Conservation (phyloP, 768 basidiomycete genomes). For the Boletales sp. region DNA sequence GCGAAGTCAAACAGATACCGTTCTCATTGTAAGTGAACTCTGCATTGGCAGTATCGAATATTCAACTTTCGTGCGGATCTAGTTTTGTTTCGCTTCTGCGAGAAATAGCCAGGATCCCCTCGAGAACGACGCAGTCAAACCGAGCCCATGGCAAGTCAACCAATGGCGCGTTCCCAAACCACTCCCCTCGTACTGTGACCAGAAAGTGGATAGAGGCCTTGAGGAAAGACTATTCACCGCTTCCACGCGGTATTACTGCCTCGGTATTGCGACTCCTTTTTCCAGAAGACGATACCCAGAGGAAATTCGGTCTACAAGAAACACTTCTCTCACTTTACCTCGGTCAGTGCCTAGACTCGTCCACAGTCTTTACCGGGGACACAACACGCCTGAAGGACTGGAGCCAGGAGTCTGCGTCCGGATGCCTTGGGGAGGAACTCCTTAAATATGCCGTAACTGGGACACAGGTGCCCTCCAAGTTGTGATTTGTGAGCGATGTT, state of each 20-base stretch:
- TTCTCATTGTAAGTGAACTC: conserved; percentile 42
- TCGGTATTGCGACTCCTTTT: conserved; percentile 76
- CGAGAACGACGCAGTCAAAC: conserved; percentile 15
- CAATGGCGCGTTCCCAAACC: not conserved
- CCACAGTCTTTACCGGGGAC: conserved; percentile 22
- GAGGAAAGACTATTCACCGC: conserved; percentile 39
- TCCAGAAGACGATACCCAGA: conserved; percentile 69
- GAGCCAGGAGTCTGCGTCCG: conserved; percentile 43
- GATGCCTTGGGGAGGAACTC: conserved; percentile 73
- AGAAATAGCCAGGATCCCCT: conserved; percentile 37
- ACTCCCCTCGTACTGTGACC: conserved; percentile 41
- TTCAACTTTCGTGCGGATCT: not conserved
- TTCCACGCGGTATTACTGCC: conserved; percentile 52
- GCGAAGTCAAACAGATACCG: conserved; percentile 26
- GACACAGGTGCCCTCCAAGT: conserved; percentile 28
- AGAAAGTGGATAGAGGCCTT: conserved; percentile 44
- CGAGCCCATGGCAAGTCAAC: conserved; percentile 3
- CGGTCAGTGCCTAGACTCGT: conserved; percentile 44
- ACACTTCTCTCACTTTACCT: conserved; percentile 51
- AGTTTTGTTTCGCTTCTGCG: conserved; percentile 52
- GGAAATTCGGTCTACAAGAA: conserved; percentile 77
- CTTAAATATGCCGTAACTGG: conserved; percentile 36
- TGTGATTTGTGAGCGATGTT: conserved; percentile 1
- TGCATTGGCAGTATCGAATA: not conserved
- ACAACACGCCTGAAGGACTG: conserved; percentile 33